phyloP scores from a whole-genome alignment of 2,329 filamentous ascomycete genomes.

The Drechslerella dactyloides region DNA sequence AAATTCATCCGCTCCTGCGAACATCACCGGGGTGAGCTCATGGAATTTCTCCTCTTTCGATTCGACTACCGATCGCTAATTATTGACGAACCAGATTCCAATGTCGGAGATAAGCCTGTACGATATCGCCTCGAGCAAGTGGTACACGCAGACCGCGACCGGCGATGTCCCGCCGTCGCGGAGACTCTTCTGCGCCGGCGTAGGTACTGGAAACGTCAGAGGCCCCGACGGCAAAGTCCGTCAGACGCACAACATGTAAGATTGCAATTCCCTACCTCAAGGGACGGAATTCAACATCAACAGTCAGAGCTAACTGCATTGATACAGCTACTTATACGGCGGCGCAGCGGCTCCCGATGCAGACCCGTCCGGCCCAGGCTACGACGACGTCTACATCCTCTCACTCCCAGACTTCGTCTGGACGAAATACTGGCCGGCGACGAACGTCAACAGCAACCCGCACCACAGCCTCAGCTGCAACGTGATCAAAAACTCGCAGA shows the following conservation, averaged over 20 bases:
- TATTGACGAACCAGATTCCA: conserved; percentile 7
- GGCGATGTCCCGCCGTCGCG: conserved; percentile 64
- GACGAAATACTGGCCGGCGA: conserved; percentile 65
- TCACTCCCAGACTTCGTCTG: conserved; percentile 69
- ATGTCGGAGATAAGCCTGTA: conserved; percentile 61
- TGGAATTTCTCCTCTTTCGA: not conserved
- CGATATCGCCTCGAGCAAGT: conserved; percentile 67
- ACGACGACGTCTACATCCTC: conserved; percentile 69
- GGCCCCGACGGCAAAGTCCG: conserved; percentile 62
- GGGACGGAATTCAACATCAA: too few relatives aligned
- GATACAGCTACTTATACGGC: conserved; percentile 67
- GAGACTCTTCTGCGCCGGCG: conserved; percentile 68
- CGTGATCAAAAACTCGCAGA: conserved; percentile 66
- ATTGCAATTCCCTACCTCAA: too few relatives aligned
- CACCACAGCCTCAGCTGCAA: conserved; percentile 68
- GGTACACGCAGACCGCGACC: conserved; percentile 67
- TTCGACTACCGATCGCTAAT: not conserved
- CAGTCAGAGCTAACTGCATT: too few relatives aligned
- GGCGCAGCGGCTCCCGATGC: conserved; percentile 59
- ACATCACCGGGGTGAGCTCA: conserved; percentile 11
- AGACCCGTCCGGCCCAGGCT: conserved; percentile 61
- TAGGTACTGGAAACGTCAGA: conserved; percentile 62
- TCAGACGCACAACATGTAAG: conserved; percentile 64
- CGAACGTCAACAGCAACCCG: conserved; percentile 57
- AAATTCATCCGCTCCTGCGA: not conserved